Percentiles rank a stretch among this genome's conserved stretches.
These are phyloP conservation scores for Gossypium schwendimanii DNA, from an alignment of 441 rosid species.

Conservation along the genomic window DNA sequence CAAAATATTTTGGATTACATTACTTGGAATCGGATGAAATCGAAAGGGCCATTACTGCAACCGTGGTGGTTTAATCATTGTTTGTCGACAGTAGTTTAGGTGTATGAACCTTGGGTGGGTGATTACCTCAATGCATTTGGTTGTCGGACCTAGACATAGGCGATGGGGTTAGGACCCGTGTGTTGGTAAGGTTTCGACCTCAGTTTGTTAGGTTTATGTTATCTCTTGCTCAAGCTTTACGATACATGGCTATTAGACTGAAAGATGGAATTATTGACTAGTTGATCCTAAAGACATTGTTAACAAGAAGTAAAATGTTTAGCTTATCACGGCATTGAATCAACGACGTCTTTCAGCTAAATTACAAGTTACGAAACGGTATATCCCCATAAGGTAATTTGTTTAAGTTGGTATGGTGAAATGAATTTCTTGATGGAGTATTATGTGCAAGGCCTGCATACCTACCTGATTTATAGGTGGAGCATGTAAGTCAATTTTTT, in stretches of 20 bases:
- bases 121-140: not conserved
- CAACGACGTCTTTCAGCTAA: not conserved
- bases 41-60: not conserved
- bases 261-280: not conserved
- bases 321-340: not conserved
- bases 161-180: not conserved
- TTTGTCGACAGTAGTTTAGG: not conserved
- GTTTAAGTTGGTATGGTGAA: not conserved
- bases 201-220: not conserved
- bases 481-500: not conserved
- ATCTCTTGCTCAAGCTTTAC: not conserved
- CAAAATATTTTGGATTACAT: not conserved
- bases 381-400: not conserved
- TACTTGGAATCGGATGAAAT: not conserved
- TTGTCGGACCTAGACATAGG: not conserved
- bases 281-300: not conserved
- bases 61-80: not conserved
- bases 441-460: not conserved
- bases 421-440: not conserved
- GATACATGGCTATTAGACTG: conserved; percentile 7
- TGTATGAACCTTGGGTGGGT: not conserved
- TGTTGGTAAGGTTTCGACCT: not conserved
- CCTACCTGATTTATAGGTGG: not conserved
- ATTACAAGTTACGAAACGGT: not conserved
- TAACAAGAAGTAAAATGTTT: not conserved